Conservation (phyloP, 768 basidiomycete species). For the Clitopilus passeckerianus region DNA sequence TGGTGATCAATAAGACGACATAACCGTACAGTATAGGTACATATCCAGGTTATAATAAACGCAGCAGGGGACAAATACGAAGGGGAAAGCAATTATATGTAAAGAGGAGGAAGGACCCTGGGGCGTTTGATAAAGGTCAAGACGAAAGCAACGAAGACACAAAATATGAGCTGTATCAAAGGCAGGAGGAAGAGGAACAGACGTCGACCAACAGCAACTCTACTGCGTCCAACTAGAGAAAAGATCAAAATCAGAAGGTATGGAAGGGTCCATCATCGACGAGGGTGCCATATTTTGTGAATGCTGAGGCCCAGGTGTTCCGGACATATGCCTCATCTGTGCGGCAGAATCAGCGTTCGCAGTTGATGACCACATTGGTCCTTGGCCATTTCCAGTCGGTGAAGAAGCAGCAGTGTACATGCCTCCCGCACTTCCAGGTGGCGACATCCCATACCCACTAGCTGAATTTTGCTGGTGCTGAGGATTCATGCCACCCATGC, state of each 20-base stretch:
- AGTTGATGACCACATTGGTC: background rate
- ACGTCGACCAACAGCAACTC: background rate
- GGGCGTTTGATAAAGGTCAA: background rate
- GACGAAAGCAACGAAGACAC: background rate
- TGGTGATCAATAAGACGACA: constrained; percentile 13
- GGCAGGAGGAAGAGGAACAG: background rate
- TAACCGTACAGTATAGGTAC: constrained; percentile 21
- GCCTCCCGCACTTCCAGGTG: constrained; percentile 31
- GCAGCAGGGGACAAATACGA: constrained; percentile 1
- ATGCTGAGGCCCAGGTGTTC: constrained; percentile 43
- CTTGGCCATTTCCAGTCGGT: constrained; percentile 16
- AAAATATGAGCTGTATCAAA: background rate
- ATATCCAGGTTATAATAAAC: constrained; percentile 12
- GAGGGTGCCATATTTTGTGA: constrained; percentile 13
- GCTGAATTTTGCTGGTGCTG: constrained; percentile 15
- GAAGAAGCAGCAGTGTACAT: constrained; percentile 23
- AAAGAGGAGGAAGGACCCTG: background rate
- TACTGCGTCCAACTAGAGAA: background rate
- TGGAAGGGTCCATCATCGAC: background rate
- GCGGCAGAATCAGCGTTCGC: constrained; percentile 24
- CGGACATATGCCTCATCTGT: constrained; percentile 45
- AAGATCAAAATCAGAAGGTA: background rate
- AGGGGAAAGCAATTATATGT: background rate
- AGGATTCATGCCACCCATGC: constrained; percentile 6
- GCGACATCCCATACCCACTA: constrained; percentile 33